A percentile compares a stretch with the other conserved stretches of the same genome.
These are phyloP conservation scores for Ustilago tritici DNA, from an alignment of 1,284 basidiomycete species.

Conservation along the genomic window DNA sequence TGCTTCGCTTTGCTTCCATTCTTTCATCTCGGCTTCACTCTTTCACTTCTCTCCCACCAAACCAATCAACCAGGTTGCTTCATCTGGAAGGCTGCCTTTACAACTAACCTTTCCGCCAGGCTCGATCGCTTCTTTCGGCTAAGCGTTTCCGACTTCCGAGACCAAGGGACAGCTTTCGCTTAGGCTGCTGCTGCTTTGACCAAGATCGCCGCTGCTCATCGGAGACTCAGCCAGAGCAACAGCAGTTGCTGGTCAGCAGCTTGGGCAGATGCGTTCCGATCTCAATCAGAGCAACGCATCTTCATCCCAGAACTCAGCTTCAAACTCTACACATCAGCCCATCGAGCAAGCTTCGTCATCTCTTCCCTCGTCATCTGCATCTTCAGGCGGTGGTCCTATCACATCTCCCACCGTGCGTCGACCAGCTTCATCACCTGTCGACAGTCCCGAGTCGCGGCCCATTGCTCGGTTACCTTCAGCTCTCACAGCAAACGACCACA, in stretches of 20 bases:
- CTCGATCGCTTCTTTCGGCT: background rate
- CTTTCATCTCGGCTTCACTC: background rate
- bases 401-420: conserved; percentile 13
- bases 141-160: background rate
- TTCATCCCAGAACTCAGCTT: background rate
- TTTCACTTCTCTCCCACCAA: background rate
- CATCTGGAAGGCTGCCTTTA: background rate
- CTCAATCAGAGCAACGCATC: conserved; percentile 7
- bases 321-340: background rate
- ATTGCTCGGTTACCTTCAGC: conserved; percentile 20
- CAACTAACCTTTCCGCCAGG: background rate
- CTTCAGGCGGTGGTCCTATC: background rate
- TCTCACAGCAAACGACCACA: conserved; percentile 12
- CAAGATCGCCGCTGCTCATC: background rate
- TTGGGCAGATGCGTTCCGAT: conserved; percentile 16
- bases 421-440: conserved; percentile 29
- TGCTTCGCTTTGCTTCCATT: background rate
- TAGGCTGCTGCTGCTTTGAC: background rate
- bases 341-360: background rate
- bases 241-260: background rate
- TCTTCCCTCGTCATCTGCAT: conserved; percentile 5
- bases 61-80: background rate
- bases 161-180: background rate
- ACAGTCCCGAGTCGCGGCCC: conserved; percentile 29
- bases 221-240: background rate